Conservation (phyloP, 164 flowering plant genomes). For the Annona squamosa region DNA sequence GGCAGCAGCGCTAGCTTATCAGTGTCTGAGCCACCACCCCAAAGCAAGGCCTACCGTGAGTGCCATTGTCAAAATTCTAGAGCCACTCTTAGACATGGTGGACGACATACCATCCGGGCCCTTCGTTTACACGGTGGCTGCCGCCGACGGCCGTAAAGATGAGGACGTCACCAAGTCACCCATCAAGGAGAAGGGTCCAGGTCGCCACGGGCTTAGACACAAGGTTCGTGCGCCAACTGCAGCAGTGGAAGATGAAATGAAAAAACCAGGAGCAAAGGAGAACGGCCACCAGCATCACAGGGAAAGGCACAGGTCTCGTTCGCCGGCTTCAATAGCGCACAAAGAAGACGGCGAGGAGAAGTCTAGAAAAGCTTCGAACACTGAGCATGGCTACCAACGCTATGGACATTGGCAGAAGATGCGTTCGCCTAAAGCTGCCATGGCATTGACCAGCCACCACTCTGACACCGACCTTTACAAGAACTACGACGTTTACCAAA, state of each 20-base stretch:
- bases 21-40: conserved; percentile 58
- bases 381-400: not conserved
- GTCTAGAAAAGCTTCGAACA: not conserved
- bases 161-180: not conserved
- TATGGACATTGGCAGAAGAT: not conserved
- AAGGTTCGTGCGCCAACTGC: not conserved
- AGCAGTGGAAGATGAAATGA: not conserved
- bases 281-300: conserved; percentile 1
- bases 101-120: conserved; percentile 48
- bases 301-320: not conserved
- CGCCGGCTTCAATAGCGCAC: not conserved
- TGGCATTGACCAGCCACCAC: conserved; percentile 1
- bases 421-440: not conserved
- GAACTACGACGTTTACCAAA: not conserved
- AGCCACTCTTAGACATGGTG: conserved; percentile 33
- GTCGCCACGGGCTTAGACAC: not conserved
- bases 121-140: conserved; percentile 56
- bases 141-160: conserved; percentile 6
- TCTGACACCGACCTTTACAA: conserved; percentile 5
- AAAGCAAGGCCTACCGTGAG: conserved; percentile 73
- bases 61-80: conserved; percentile 53
- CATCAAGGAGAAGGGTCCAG: not conserved
- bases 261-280: not conserved
- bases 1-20: conserved; percentile 63
- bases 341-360: not conserved